Evolutionary conservation across 2,329 filamentous ascomycete genomes (phyloP), one percentile per base, ranked within the genome.

Genomic region (Botrytis cinerea): DNA sequence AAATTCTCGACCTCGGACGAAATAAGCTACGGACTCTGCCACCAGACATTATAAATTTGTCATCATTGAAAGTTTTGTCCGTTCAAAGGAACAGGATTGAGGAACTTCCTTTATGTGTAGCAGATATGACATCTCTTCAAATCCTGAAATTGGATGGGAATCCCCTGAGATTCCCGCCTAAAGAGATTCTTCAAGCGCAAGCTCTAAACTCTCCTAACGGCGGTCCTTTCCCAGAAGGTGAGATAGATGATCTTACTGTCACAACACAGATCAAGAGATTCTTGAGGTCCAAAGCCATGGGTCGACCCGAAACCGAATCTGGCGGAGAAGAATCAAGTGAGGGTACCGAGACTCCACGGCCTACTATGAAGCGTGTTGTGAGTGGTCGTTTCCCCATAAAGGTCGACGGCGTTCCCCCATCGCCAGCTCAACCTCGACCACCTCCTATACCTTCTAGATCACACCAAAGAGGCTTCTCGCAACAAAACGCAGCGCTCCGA

Each of bases 111-210:
- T 84, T 93, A 10, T 95, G 93, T 76, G 84, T 98, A 35, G 94
- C 93, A 72, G 94, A 97, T 76, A 97, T 98, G 92, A 91, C 88
- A 73, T 96, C 94, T 72, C 84, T 98, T 74, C 93, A 95, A 80
- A 92, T 97, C 77, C 86, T 98, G 73, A 97, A 97, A 82, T 89
- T 98, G 51, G 92, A 95, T 73, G 94, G 94, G 63, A 98, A 98
- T 78, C 93, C 93, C 14, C 88, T 98, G 74, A 88, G 87, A 74
- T 95, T 95, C 78, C 94, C 94, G 5, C 91, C 93, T 25, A 89
- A 87, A 78, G 90, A 92, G 76, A 86, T 92, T 22, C 82, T 94
- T 40, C 89, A 91, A 77, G 84, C 88, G 18, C 86, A 87, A 78
- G 85, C 86, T 28, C 83, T 83, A 59, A 89, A 84, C 67, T 87